Evolutionary conservation across 2,329 filamentous ascomycete species (phyloP), one percentile per base, ranked within the genome.

Genomic region (Fusarium newnesense): DNA sequence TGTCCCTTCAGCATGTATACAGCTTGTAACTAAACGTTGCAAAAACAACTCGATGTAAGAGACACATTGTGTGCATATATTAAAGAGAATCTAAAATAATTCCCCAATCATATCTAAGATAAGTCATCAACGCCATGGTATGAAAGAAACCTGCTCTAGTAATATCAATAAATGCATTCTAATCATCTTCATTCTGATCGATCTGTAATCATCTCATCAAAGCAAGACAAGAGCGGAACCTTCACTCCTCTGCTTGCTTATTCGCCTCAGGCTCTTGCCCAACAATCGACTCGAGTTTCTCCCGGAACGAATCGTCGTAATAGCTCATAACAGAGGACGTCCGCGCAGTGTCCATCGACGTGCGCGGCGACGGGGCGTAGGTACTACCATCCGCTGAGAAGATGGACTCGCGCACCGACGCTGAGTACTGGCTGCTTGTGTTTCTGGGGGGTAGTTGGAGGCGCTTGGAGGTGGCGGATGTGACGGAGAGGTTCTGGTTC

Each of bases 241-340:
- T 13, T 50, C 47, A 53, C 34, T 54, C 50, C 10, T 54, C 50
- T 9, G 34, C 10, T 8, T 37, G 11, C n/a, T 43, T 39, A n/a
- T 5, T 24, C 32, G 57, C 24, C 11, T 46, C 47, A 39, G 66
- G 37, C 46, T 70, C 67, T 58, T 70, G 66, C 1, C 53, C 66
- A 18, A 70, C 66, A 7, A 70, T 61, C 11, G 66, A 60, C n/a
- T 70, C 67, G 4, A 70, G 66, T 43, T 70, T 70, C 53, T 70
- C 66, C 24, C 67, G 66, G 18, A 70, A 70, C 6, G 67, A 65
- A 36, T 70, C 67, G 15, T 70, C 67, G 9, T 70, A 70, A 34
- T 70, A 65, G 21, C 67, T 70, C 67, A 70, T 70, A 19, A 70
- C 67, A 5, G 67, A 70, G 34, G 52, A 63, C 13, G 63, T 66